These are phyloP conservation scores for Vairimorpha necatrix DNA, from an alignment of 371 early-diverging fungal species.

Conservation along the genomic window DNA sequence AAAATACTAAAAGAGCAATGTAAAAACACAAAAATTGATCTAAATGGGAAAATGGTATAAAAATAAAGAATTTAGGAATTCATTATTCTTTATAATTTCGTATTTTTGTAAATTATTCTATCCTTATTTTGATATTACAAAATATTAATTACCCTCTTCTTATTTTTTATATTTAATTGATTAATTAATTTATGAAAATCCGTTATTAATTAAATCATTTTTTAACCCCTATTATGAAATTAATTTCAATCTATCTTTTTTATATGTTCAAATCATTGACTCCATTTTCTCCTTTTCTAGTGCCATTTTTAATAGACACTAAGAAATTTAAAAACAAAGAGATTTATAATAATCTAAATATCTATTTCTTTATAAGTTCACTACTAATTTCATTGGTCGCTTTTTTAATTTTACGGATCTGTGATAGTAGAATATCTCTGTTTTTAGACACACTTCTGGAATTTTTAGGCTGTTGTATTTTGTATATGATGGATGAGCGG, in stretches of 20 bases:
- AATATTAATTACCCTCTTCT: neutral
- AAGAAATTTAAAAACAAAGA: slow-evolving; percentile 57
- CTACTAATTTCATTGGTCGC: slow-evolving; percentile 43
- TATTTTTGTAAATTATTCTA: too few relatives aligned
- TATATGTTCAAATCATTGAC: slow-evolving; percentile 44
- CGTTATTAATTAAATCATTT: too few relatives aligned
- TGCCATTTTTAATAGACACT: slow-evolving; percentile 55
- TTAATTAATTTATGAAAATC: too few relatives aligned
- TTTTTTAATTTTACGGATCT: slow-evolving; percentile 34
- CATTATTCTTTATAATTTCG: too few relatives aligned
- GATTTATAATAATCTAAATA: slow-evolving; percentile 50
- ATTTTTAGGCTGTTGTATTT: slow-evolving; percentile 35
- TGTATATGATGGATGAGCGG: slow-evolving; percentile 41
- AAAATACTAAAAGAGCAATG: slow-evolving; percentile 13
- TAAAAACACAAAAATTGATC: slow-evolving; percentile 23
- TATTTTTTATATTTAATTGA: too few relatives aligned
- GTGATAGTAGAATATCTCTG: slow-evolving; percentile 42
- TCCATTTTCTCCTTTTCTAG: slow-evolving; percentile 58
- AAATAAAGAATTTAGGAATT: too few relatives aligned
- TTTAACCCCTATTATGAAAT: neutral
- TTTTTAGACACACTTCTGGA: slow-evolving; percentile 47
- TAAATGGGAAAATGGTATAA: slow-evolving; percentile 30
- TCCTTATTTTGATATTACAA: too few relatives aligned
- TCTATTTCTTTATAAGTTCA: slow-evolving; percentile 51
- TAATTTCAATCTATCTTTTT: slow-evolving; percentile 16